These are phyloP conservation scores for Tetraselmis chui DNA, from an alignment of 139 green algal genomes.

Conservation along the genomic window DNA sequence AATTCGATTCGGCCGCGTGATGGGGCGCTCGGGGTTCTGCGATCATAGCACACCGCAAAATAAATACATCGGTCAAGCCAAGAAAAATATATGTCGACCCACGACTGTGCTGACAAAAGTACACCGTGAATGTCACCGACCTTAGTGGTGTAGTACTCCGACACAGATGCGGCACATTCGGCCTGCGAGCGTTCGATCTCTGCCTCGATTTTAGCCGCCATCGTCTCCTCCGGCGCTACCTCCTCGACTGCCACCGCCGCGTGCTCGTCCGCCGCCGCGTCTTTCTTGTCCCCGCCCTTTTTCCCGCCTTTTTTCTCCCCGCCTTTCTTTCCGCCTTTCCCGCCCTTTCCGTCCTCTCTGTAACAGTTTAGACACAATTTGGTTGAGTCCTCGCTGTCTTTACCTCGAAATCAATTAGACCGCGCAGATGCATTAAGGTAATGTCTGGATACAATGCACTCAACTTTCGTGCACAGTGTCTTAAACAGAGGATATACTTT, in stretches of 20 bases:
- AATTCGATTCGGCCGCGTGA: slow-evolving; percentile 6
- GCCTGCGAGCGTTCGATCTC: not conserved
- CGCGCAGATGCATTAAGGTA: no score
- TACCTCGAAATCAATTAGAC: no score
- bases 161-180: not conserved
- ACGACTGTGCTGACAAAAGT: no score
- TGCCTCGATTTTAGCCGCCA: not conserved
- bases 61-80: no score
- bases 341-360: no score
- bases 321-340: not conserved
- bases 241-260: not conserved
- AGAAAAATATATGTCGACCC: no score
- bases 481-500: no score
- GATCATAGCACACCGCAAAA: not conserved
- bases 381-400: no score
- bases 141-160: not conserved
- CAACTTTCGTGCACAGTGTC: no score
- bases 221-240: not conserved
- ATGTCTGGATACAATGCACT: no score
- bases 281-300: not conserved
- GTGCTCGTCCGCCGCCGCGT: not conserved
- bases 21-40: not conserved
- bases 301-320: not conserved
- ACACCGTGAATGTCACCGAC: no score
- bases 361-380: no score